A percentile compares a stretch with the other conserved stretches of the same genome.
Evolutionary conservation across 1,139 yeast species (phyloP).

Genomic region (Magnusiomyces tetraspermus): DNA sequence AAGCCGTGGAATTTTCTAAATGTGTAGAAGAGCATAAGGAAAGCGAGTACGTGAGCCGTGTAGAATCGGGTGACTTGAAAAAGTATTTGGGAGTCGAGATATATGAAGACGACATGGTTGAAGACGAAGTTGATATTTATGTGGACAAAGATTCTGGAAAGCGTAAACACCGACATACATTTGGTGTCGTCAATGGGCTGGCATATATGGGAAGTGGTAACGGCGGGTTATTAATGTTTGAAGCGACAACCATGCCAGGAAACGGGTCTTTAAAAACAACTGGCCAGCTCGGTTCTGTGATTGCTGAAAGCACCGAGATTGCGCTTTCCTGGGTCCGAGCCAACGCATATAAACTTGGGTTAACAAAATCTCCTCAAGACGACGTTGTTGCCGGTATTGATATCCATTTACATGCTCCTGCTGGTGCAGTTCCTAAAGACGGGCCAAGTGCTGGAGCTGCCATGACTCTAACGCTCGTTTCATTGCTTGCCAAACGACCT

Average conservation of each 20-base stretch:
- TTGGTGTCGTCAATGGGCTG: constrained; percentile 83
- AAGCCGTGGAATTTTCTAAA: constrained; percentile 68
- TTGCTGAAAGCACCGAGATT: constrained; percentile 73
- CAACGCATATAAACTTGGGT: constrained; percentile 37
- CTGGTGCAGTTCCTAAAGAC: constrained; percentile 81
- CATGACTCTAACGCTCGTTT: constrained; percentile 71
- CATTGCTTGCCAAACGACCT: constrained; percentile 57
- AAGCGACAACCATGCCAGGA: constrained; percentile 58
- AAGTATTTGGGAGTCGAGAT: constrained; percentile 40
- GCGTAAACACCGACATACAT: constrained; percentile 34
- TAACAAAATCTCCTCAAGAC: constrained; percentile 32
- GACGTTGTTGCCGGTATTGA: constrained; percentile 43
- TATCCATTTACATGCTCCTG: constrained; percentile 79
- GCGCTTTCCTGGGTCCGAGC: constrained; percentile 68
- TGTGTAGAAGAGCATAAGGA: constrained; percentile 25
- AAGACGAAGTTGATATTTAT: constrained; percentile 30
- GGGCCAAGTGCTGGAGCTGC: constrained; percentile 95
- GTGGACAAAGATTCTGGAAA: constrained; percentile 21
- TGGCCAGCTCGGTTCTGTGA: constrained; percentile 75
- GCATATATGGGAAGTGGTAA: constrained; percentile 85
- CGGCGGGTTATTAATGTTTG: constrained; percentile 75
- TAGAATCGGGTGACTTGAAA: constrained; percentile 31
- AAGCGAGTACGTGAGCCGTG: constrained; percentile 16
- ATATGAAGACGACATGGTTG: constrained; percentile 31
- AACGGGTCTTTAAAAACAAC: constrained; percentile 54